A percentile compares a stretch with the other conserved stretches of the same genome.
Conservation (phyloP, 2,329 filamentous ascomycete genomes). For the Aspergillus hortae region DNA sequence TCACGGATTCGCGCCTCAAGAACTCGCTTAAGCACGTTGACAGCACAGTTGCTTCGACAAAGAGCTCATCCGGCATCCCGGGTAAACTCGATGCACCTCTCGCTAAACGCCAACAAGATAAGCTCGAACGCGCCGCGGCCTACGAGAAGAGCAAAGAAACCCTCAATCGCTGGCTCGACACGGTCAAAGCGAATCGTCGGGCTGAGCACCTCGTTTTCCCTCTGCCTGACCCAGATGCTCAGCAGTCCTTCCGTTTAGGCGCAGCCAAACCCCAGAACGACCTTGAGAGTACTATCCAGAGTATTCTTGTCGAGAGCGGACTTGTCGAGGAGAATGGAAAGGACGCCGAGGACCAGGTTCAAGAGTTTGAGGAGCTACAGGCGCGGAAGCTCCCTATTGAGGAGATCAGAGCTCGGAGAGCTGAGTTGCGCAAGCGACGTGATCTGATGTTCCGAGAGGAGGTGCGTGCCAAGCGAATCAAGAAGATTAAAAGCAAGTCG, state of each 20-base stretch:
- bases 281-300: conserved; percentile 79
- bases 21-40: conserved; percentile 72
- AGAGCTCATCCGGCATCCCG: conserved; percentile 52
- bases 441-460: conserved; percentile 87
- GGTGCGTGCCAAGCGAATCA: conserved; percentile 83
- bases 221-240: conserved; percentile 66
- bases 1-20: conserved; percentile 72
- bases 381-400: conserved; percentile 69
- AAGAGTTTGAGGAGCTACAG: conserved; percentile 66
- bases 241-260: conserved; percentile 53
- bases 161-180: conserved; percentile 86
- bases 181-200: conserved; percentile 87
- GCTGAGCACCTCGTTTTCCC: conserved; percentile 91
- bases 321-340: conserved; percentile 59
- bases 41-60: conserved; percentile 29
- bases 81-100: conserved; percentile 79
- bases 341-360: conserved; percentile 60
- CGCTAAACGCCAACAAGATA: conserved; percentile 80
- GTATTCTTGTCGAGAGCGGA: conserved; percentile 86
- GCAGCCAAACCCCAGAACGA: conserved; percentile 67
- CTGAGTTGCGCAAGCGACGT: conserved; percentile 72
- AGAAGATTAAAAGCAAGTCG: conserved; percentile 98
- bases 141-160: conserved; percentile 91
- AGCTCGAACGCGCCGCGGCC: conserved; percentile 74
- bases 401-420: conserved; percentile 68